Percentiles rank a stretch among this genome's conserved stretches.
These are phyloP conservation scores for Hamamelis virginiana DNA, from an alignment of 164 flowering plant species.

Conservation along the genomic window DNA sequence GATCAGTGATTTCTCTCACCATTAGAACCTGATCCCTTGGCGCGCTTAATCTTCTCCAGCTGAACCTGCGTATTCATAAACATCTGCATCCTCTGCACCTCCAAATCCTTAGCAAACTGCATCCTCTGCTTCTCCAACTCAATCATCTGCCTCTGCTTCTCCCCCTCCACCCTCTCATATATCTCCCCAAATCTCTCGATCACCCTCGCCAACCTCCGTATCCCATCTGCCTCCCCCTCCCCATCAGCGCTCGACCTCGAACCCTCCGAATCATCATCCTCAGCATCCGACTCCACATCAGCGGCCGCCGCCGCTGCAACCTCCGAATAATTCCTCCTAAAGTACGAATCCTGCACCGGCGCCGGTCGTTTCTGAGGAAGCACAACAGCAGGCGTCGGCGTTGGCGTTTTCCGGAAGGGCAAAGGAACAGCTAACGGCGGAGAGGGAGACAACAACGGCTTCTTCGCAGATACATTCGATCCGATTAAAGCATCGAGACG, in stretches of 20 bases:
- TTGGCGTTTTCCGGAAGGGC: slow-evolving; percentile 22
- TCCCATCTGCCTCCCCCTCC: slow-evolving; percentile 35
- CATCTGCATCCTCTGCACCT: slow-evolving; percentile 79
- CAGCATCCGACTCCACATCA: slow-evolving; percentile 31
- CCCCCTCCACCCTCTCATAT: slow-evolving; percentile 75
- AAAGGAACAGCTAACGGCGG: slow-evolving; percentile 42
- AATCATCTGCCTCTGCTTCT: slow-evolving; percentile 70
- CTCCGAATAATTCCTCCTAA: slow-evolving; percentile 55
- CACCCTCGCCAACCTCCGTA: slow-evolving; percentile 62
- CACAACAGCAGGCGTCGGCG: slow-evolving; percentile 24
- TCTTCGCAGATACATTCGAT: slow-evolving; percentile 21
- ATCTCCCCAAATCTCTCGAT: slow-evolving; percentile 68
- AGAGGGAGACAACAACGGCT: slow-evolving; percentile 21
- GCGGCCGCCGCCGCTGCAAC: slow-evolving; percentile 59
- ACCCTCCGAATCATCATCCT: slow-evolving; percentile 27
- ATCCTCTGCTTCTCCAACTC: slow-evolving; percentile 87
- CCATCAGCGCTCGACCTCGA: slow-evolving; percentile 33
- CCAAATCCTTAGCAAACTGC: slow-evolving; percentile 76
- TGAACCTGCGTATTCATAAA: slow-evolving; percentile 82
- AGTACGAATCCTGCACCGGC: slow-evolving; percentile 35
- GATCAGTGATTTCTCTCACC: slow-evolving; percentile 32
- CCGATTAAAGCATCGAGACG: slow-evolving; percentile 50
- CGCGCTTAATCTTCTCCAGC: slow-evolving; percentile 71
- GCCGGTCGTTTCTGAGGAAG: slow-evolving; percentile 40
- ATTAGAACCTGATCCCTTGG: slow-evolving; percentile 43